Evolutionary conservation across 208 protist species (phyloP).

Genomic region (Leishmania arabica): DNA sequence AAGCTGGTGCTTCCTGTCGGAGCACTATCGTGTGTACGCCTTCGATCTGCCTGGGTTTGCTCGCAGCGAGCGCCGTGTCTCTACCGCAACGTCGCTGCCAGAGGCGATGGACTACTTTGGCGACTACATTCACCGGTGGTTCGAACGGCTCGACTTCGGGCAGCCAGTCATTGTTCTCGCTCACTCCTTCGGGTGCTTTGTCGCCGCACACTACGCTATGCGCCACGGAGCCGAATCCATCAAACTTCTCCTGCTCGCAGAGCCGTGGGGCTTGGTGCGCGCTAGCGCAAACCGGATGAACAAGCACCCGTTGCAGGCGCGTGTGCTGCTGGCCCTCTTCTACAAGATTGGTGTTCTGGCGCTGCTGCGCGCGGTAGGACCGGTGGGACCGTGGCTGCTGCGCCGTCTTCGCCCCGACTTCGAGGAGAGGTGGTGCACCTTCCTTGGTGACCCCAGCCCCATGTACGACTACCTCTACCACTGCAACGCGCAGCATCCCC

Average conservation of each 20-base stretch:
- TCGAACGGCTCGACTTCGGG: conserved; percentile 32
- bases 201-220: conserved; percentile 53
- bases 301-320: conserved; percentile 25
- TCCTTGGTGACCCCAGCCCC: conserved; percentile 40
- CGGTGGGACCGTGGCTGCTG: conserved; percentile 50
- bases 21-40: conserved; percentile 50
- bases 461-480: conserved; percentile 82
- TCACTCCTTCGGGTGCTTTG: conserved; percentile 68
- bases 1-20: conserved; percentile 57
- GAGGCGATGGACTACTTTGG: conserved; percentile 45
- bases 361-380: conserved; percentile 48
- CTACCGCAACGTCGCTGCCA: conserved; percentile 25
- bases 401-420: conserved; percentile 56
- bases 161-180: conserved; percentile 47
- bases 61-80: conserved; percentile 40
- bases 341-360: conserved; percentile 43
- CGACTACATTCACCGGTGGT: conserved; percentile 48
- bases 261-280: conserved; percentile 66
- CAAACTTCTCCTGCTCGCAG: conserved; percentile 40
- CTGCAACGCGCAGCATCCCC: conserved; percentile 59
- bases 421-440: conserved; percentile 41
- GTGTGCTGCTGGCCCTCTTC: conserved; percentile 38
- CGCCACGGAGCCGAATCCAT: conserved; percentile 25
- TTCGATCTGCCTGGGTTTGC: conserved; percentile 69
- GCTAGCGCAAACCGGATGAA: conserved; percentile 27